phyloP scores from a whole-genome alignment of 805 yeast species.

The Suhomyces xylopsoci region DNA sequence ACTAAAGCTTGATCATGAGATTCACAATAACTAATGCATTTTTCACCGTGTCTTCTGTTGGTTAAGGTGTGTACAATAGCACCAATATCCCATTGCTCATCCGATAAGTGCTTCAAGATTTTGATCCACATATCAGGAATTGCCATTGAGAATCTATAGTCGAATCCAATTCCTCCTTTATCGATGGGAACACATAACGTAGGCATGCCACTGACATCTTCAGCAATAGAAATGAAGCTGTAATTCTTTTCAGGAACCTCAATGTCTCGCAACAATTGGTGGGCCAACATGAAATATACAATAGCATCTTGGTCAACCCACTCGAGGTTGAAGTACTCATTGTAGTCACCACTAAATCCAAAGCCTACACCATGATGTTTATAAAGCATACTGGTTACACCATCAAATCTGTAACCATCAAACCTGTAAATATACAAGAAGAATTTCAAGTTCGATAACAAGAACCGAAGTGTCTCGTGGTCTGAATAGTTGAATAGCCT shows the following conservation, averaged over 20 bases:
- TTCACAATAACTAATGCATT: conserved; percentile 89
- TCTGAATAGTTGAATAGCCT: conserved; percentile 87
- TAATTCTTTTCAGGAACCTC: conserved; percentile 31
- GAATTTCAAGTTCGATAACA: conserved; percentile 79
- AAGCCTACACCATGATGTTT: conserved; percentile 89
- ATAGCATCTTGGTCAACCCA: conserved; percentile 86
- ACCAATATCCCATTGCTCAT: conserved; percentile 91
- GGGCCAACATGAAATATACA: conserved; percentile 87
- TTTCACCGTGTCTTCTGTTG: conserved; percentile 84
- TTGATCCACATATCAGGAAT: conserved; percentile 99
- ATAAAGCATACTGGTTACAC: conserved; percentile 92
- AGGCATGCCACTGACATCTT: conserved; percentile 97
- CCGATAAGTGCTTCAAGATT: conserved; percentile 73
- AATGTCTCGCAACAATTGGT: conserved; percentile 62
- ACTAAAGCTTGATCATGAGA: conserved; percentile 97
- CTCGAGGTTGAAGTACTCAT: conserved; percentile 78
- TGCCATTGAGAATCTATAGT: conserved; percentile 94
- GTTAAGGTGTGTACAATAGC: conserved; percentile 76
- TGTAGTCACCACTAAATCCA: conserved; percentile 88
- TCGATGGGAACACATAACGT: conserved; percentile 75
- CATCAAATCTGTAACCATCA: conserved; percentile 96
- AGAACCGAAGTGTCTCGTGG: conserved; percentile 85
- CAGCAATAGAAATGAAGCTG: conserved; percentile 78
- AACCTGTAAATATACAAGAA: conserved; percentile 80
- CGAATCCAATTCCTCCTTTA: conserved; percentile 89